Evolutionary conservation across 78 protist species (phyloP), one percentile per base, ranked within the genome.

Genomic region (Dictyostelium brefeldianum): DNA sequence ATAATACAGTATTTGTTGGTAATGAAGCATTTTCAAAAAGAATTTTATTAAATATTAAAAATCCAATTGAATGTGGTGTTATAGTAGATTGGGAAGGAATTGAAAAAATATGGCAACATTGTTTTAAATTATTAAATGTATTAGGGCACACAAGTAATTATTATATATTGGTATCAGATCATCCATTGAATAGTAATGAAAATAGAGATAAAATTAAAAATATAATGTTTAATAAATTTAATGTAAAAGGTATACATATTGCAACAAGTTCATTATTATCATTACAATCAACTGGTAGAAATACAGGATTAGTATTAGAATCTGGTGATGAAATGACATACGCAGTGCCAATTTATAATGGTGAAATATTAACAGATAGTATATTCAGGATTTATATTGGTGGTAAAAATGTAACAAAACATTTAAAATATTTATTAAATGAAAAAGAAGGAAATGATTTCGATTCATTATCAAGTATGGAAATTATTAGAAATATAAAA

Each of bases 401-500:
- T 65, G 99, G 99, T 15, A 94, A 96, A 64, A 99, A 96, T 41
- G 80, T 98, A 20, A 98, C 99, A n/a, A 97, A 96, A 78, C 90
- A 92, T 96, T 75, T 98, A 92, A 59, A 36, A 3, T 36, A 36
- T 36, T 36, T 36, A 36, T 36, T 36, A 36, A 36, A 36, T 36
- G 43, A 36, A 36, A 36, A 36, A 36, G 5, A 36, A 14, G 4
- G 1, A 51, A 51, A 12, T 67, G 31, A 70, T 79, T 53, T 36
- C 43, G 2, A 36, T 36, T 3, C 43, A 36, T 36, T 36, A 36
- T 36, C 43, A 36, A 36, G 43, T 36, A 36, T 36, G 43, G 43
- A 36, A 36, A 36, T 36, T 36, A 36, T 36, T 36, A 36, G 43
- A 36, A 36, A 36, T 36, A 36, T 36, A 3, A 36, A 36, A 36